phyloP scores from a whole-genome alignment of 148 eudicot species.

The Hydrangea macrophylla region DNA sequence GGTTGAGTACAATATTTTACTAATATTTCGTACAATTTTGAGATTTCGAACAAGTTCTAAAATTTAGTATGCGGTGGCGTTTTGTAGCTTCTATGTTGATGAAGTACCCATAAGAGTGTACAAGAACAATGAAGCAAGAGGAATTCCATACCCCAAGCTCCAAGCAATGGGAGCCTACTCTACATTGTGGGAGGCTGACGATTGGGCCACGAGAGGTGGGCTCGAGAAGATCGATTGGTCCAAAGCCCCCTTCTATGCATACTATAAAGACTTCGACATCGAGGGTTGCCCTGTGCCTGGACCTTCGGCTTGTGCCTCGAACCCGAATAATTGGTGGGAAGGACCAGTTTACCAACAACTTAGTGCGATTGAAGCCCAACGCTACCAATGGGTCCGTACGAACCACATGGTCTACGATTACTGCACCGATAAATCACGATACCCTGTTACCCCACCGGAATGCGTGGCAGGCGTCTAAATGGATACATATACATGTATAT shows the following conservation, averaged over 20 bases:
- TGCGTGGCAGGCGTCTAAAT: too few species aligned
- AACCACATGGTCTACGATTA: slow-evolving; percentile 73
- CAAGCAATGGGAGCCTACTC: slow-evolving; percentile 80
- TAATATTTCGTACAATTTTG: background rate
- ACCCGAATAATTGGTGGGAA: slow-evolving; percentile 62
- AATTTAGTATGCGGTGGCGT: background rate
- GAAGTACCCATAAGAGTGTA: slow-evolving; percentile 72
- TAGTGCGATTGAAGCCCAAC: slow-evolving; percentile 38
- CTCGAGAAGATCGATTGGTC: slow-evolving; percentile 72
- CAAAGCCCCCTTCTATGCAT: slow-evolving; percentile 59
- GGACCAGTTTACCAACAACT: slow-evolving; percentile 40
- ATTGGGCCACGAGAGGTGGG: slow-evolving; percentile 91
- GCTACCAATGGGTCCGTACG: slow-evolving; percentile 56
- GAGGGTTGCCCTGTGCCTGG: slow-evolving; percentile 65
- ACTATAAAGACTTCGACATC: slow-evolving; percentile 61
- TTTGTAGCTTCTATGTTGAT: slow-evolving; percentile 61
- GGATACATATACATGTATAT: too few species aligned
- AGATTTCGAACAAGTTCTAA: too few species aligned
- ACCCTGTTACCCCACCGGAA: slow-evolving; percentile 44
- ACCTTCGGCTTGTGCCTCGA: slow-evolving; percentile 39
- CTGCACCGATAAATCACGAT: slow-evolving; percentile 59
- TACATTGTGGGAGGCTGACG: slow-evolving; percentile 83
- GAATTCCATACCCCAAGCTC: slow-evolving; percentile 59
- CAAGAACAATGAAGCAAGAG: slow-evolving; percentile 72
- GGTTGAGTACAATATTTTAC: too few species aligned